phyloP scores from a whole-genome alignment of 164 flowering plant genomes.

The Umbilicus rupestris region DNA sequence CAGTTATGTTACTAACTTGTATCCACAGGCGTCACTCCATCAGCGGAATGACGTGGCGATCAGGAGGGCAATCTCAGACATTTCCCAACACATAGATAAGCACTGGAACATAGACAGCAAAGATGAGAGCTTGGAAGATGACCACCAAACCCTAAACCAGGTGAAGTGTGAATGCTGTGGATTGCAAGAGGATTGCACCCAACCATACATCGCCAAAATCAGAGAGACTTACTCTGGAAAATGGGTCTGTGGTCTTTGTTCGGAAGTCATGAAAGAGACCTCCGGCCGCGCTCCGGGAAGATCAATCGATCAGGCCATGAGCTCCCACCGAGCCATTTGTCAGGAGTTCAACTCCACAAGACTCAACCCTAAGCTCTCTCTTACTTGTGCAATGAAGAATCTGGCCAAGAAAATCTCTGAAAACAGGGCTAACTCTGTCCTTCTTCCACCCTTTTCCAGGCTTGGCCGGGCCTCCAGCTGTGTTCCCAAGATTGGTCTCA shows the following conservation, averaged over 20 bases:
- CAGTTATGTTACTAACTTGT: too few species aligned
- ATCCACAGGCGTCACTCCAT: neutral
- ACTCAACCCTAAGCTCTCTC: slow-evolving; percentile 46
- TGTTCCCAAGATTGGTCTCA: neutral
- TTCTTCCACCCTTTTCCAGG: neutral
- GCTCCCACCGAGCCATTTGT: slow-evolving; percentile 35
- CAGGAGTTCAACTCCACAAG: slow-evolving; percentile 35
- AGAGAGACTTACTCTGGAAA: slow-evolving; percentile 27
- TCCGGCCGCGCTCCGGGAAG: slow-evolving; percentile 4
- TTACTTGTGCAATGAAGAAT: slow-evolving; percentile 37
- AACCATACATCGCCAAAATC: slow-evolving; percentile 26
- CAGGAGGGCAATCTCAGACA: slow-evolving; percentile 30
- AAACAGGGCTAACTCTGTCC: slow-evolving; percentile 10
- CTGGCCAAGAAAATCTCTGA: slow-evolving; percentile 30
- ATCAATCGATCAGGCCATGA: slow-evolving; percentile 32
- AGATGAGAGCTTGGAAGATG: neutral
- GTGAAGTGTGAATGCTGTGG: slow-evolving; percentile 56
- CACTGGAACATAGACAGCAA: neutral
- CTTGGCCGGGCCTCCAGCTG: neutral
- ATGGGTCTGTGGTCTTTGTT: slow-evolving; percentile 63
- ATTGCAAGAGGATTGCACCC: slow-evolving; percentile 48
- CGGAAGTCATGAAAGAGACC: slow-evolving; percentile 50
- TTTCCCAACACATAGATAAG: slow-evolving; percentile 17
- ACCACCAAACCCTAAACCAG: slow-evolving; percentile 19
- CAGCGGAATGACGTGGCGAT: slow-evolving; percentile 24